These are phyloP conservation scores for Chloranthus sessilifolius DNA, from an alignment of 164 flowering plant species.

Conservation along the genomic window DNA sequence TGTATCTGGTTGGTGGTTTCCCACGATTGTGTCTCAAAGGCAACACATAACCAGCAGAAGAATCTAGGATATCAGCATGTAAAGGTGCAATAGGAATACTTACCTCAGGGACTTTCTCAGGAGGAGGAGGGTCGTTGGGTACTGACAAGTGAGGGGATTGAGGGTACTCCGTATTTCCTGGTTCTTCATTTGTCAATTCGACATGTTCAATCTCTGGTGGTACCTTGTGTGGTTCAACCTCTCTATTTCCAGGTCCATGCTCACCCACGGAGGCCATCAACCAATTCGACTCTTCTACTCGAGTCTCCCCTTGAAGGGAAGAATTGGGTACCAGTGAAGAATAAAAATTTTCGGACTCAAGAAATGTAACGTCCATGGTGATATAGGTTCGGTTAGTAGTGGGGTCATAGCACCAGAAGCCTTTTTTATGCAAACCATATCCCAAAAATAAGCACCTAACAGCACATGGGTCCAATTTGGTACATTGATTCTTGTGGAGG, in stretches of 20 bases:
- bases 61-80: neutral
- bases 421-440: neutral
- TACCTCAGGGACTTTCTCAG: neutral
- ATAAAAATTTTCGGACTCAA: too few relatives aligned
- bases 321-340: neutral
- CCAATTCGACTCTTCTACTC: neutral
- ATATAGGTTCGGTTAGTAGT: neutral
- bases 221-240: neutral
- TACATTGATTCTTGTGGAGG: too few relatives aligned
- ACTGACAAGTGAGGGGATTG: neutral
- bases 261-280: neutral
- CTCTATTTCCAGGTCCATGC: neutral
- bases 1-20: neutral
- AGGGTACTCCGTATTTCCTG: neutral
- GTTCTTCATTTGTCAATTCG: neutral
- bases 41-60: too few relatives aligned
- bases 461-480: too few relatives aligned
- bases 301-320: neutral
- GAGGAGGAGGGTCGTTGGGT: neutral
- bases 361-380: slow-evolving; percentile 3
- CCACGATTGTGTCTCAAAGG: neutral
- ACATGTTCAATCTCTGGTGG: neutral
- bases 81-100: neutral
- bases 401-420: slow-evolving; percentile 3
- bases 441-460: neutral